Conservation (phyloP, 1,284 basidiomycete species). For the Moesziomyces sp. region DNA sequence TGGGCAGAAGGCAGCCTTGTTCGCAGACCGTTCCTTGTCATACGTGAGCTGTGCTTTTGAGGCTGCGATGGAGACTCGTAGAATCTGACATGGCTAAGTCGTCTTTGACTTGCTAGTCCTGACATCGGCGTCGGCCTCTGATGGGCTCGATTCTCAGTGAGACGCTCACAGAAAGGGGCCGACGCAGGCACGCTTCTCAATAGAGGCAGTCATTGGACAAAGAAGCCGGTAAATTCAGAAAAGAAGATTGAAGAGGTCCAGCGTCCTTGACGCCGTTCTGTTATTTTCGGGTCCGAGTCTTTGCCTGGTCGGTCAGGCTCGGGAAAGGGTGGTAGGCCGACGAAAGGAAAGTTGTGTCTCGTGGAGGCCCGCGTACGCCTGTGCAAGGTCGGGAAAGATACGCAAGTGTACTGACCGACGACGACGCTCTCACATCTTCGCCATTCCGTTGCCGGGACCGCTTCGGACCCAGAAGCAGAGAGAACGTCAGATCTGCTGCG, state of each 20-base stretch:
- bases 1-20: no score
- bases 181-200: background rate
- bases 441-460: background rate
- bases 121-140: no score
- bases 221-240: background rate
- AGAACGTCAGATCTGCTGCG: background rate
- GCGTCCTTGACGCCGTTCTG: background rate
- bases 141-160: no score
- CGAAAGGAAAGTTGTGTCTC: background rate
- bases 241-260: background rate
- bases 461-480: background rate
- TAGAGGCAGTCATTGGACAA: background rate
- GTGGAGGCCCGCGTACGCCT: no score
- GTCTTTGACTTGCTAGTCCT: no score
- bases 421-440: background rate
- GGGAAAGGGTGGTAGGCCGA: background rate
- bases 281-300: background rate
- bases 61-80: no score
- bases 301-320: background rate
- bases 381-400: no score
- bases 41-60: no score
- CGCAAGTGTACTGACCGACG: no score
- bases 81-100: no score
- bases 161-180: no score
- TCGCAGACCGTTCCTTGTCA: no score